Evolutionary conservation across 1,139 yeast species (phyloP).

Genomic region (Tardiomyces depauwii): DNA sequence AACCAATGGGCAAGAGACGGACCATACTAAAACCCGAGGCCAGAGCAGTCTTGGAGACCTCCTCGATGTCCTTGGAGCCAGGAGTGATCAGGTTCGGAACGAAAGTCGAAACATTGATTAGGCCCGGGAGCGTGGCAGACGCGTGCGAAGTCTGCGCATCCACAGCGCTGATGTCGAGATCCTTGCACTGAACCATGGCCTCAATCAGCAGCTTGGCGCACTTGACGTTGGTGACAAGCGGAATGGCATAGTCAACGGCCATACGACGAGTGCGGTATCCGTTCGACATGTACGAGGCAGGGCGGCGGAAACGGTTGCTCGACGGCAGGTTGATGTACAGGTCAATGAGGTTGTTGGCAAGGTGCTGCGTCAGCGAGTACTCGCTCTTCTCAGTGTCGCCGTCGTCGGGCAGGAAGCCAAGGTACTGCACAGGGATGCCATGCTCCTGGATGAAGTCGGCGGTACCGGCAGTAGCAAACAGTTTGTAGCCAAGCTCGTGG

Average conservation of each 20-base stretch:
- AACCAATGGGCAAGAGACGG: conserved; percentile 68
- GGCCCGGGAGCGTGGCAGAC: conserved; percentile 75
- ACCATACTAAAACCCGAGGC: conserved; percentile 86
- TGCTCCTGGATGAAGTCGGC: conserved; percentile 97
- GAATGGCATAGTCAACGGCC: conserved; percentile 99
- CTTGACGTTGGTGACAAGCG: conserved; percentile 94
- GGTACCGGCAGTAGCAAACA: conserved; percentile 98
- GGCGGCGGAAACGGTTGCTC: conserved; percentile 94
- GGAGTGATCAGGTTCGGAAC: conserved; percentile 50
- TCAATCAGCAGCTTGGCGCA: conserved; percentile 93
- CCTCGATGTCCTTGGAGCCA: conserved; percentile 45
- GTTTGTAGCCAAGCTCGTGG: conserved; percentile 72
- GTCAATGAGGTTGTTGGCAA: conserved; percentile 94
- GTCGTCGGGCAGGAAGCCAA: conserved; percentile 59
- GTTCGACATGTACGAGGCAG: conserved; percentile 94
- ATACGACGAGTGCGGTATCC: conserved; percentile 98
- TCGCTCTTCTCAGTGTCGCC: conserved; percentile 76
- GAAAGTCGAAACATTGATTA: conserved; percentile 71
- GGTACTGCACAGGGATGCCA: conserved; percentile 84
- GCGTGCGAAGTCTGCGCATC: conserved; percentile 91
- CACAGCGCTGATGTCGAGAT: conserved; percentile 58
- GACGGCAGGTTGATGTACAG: conserved; percentile 95
- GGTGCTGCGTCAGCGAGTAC: conserved; percentile 89
- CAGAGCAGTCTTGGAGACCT: conserved; percentile 58
- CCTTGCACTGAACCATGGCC: conserved; percentile 56